A percentile compares a stretch with the other conserved stretches of the same genome.
Evolutionary conservation across 306 rosid genomes (phyloP).

Genomic region (Casuarina glauca): DNA sequence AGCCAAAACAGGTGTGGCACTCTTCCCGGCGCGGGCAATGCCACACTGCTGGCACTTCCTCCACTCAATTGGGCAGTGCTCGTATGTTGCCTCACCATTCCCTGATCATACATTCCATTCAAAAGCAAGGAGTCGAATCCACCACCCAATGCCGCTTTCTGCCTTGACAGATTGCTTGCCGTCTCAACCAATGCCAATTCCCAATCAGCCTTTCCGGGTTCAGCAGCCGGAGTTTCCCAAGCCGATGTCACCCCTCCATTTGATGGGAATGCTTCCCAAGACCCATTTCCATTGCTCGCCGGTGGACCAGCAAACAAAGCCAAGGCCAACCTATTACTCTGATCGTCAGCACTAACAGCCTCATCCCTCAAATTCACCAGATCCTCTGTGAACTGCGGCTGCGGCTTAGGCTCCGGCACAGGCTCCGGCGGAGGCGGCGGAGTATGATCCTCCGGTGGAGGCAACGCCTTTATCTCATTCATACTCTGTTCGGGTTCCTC

Average conservation of each 20-base stretch:
- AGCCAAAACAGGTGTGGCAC: slow-evolving; percentile 75
- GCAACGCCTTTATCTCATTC: slow-evolving; percentile 93
- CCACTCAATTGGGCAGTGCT: slow-evolving; percentile 80
- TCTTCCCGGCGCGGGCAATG: slow-evolving; percentile 72
- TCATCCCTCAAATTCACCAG: slow-evolving; percentile 89
- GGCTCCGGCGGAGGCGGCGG: slow-evolving; percentile 81
- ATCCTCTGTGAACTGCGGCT: slow-evolving; percentile 51
- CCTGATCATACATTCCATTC: slow-evolving; percentile 97
- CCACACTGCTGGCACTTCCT: slow-evolving; percentile 98
- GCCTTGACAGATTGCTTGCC: slow-evolving; percentile 76
- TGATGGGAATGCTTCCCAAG: slow-evolving; percentile 95
- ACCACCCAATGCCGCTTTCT: slow-evolving; percentile 76
- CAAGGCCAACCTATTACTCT: slow-evolving; percentile 78
- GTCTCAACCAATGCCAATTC: slow-evolving; percentile 96
- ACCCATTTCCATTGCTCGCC: slow-evolving; percentile 64
- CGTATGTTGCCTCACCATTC: slow-evolving; percentile 87
- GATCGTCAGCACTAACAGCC: slow-evolving; percentile 69
- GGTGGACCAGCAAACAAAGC: slow-evolving; percentile 91
- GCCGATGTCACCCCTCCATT: slow-evolving; percentile 94
- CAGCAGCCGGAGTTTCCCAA: slow-evolving; percentile 97
- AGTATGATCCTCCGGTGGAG: slow-evolving; percentile 80
- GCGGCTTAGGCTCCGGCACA: slow-evolving; percentile 43
- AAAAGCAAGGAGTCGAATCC: slow-evolving; percentile 86
- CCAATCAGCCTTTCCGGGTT: slow-evolving; percentile 91
- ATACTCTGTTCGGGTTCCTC: slow-evolving; percentile 75